phyloP scores from a whole-genome alignment of 1,139 yeast species.

The Arxiozyma telluris region DNA sequence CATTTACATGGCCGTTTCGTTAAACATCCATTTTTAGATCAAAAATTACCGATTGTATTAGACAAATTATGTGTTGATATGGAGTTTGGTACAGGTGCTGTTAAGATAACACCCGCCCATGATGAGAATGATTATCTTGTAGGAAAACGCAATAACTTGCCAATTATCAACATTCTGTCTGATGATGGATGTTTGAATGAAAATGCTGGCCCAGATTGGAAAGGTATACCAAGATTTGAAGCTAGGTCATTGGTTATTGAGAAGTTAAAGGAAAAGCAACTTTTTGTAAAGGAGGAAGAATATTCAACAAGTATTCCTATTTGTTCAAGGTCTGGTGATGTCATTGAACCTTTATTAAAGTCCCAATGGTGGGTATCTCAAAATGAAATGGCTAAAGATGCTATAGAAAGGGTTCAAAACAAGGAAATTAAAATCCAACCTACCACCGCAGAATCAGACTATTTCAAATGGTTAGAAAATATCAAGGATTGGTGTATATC shows the following conservation, averaged over 20 bases:
- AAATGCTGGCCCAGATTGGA: slow-evolving; percentile 76
- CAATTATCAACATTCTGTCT: slow-evolving; percentile 77
- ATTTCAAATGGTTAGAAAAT: slow-evolving; percentile 89
- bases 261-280: slow-evolving; percentile 60
- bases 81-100: slow-evolving; percentile 99
- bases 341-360: slow-evolving; percentile 89
- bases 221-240: slow-evolving; percentile 84
- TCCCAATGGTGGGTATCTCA: slow-evolving; percentile 99
- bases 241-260: slow-evolving; percentile 83
- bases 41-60: slow-evolving; percentile 75
- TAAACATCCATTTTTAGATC: slow-evolving; percentile 77
- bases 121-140: slow-evolving; percentile 93
- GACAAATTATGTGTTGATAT: slow-evolving; percentile 92
- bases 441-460: slow-evolving; percentile 80
- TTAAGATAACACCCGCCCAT: slow-evolving; percentile 98
- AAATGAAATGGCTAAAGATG: slow-evolving; percentile 76
- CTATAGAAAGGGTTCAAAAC: slow-evolving; percentile 70
- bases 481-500: slow-evolving; percentile 99
- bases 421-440: slow-evolving; percentile 80
- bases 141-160: slow-evolving; percentile 85
- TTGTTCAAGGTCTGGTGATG: slow-evolving; percentile 93
- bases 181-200: slow-evolving; percentile 88
- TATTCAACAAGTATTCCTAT: slow-evolving; percentile 90
- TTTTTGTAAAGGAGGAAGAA: slow-evolving; percentile 72
- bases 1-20: slow-evolving; percentile 92